Base-by-base conservation (phyloP, 345 rosid genomes). In the Gossypium mustelinum region DNA sequence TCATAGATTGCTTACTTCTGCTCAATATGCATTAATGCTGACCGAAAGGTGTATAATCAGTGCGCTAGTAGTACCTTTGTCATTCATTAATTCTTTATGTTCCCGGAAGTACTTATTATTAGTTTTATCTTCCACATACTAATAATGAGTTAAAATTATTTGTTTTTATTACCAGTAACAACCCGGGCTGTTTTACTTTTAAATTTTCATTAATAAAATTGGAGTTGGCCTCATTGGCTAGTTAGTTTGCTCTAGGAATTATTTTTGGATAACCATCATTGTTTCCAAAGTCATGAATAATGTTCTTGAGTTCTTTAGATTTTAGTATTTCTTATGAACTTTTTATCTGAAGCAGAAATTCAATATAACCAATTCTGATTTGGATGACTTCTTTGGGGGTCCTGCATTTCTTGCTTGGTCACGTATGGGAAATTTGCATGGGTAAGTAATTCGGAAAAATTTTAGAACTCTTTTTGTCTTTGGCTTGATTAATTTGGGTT, bases 341-440 rank as follows among this genome's bases (percentile, higher is more conserved):
- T 17, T 73, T 73, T 44, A 68, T 48, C 77, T 75, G 68, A 56
- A 77, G 76, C 87, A 90, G 90, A 86, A 83, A 77, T 88, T 83
- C 75, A 88, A 90, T 75, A 77, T 85, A 17, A 85, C 88, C 77
- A 77, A 22, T 27, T 82, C 84, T 55, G 84, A 88, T 62, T 76
- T 90, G 85, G 88, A 84, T 81, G 84, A 84, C 78, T 88, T 90
- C 81, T 90, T 90, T 76, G 90, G 92, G 62, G 94, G 94, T 29
- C 94, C 94, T 68, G 94, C 87, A 74, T 90, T 90, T 87, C 90
- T 90, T 63, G 90, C 94, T 22, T 88, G 94, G 94, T 88, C 88
- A 44, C 92, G 90, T 39, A 90, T 88, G 92, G 89, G 81, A 79
- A 90, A 90, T 79, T 81, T 90, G 80, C 92, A 88, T n/a, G 77